Evolutionary conservation across 164 flowering plant species (phyloP), one percentile per base, ranked within the genome.

Genomic region (Piper betle): DNA sequence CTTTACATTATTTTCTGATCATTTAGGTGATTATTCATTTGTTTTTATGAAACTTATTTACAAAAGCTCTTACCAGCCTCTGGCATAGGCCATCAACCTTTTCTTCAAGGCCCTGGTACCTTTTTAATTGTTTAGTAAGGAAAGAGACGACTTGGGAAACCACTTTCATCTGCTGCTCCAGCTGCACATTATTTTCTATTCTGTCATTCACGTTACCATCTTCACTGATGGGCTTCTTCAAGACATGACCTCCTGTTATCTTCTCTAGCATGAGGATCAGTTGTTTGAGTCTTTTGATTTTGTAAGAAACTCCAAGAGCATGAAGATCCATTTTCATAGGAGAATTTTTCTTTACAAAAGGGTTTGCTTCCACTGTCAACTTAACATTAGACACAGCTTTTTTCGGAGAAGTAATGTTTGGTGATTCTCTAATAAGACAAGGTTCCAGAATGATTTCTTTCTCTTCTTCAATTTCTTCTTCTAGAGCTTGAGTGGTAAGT

Each of bases 211-310:
- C 39, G 33, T 25, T 25, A 18, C 39, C 43, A 18, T 53, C 62
- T 52, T 54, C 60, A 19, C 39, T 37, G 4, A 52, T 37, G n/a
- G 40, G 60, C 55, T 60, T 67, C 56, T 61, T 46, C 37, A 37
- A 3, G 20, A 53, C 55, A 13, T 61, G 64, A 12, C 37, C 75
- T 64, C 83, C 91, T n/a, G 61, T 75, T 60, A 86, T 60, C 68
- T 86, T 94, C 72, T 91, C 95, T 39, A 94, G 77, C 85, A 88
- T 68, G 48, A 85, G 68, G 53, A 94, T 78, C 57, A 86, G 95
- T 71, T 94, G 97, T 62, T 85, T 88, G 55, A 94, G 79, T 77
- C 97, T 83, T 74, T 91, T 88, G 71, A 94, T 85, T 70, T 88
- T 94, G 79, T 78, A 87, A 41, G 91, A 84, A 60, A 94, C 86